Evolutionary conservation across 768 basidiomycete genomes (phyloP).

Genomic region (Amanita inopinata): DNA sequence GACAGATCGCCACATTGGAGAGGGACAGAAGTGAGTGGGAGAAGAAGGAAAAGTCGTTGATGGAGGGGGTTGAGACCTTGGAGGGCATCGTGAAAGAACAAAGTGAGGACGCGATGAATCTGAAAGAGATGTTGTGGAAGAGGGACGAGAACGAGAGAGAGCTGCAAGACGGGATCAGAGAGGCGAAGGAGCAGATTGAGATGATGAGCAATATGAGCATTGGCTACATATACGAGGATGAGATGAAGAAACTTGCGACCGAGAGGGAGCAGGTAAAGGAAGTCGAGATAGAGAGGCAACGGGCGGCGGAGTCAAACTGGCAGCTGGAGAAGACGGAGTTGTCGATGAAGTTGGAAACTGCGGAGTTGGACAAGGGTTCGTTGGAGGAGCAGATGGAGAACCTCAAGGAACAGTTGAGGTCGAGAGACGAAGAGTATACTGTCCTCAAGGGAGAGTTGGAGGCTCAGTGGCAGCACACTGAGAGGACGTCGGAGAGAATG

Average conservation of each 20-base stretch:
- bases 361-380: conserved; percentile 33
- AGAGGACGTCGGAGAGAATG: conserved; percentile 40
- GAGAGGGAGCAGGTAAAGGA: conserved; percentile 32
- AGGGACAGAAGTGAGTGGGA: conserved; percentile 46
- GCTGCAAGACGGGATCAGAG: conserved; percentile 42
- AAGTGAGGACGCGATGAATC: conserved; percentile 31
- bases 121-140: conserved; percentile 34
- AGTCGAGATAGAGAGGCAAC: conserved; percentile 33
- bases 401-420: conserved; percentile 27
- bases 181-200: conserved; percentile 54
- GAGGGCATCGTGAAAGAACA: conserved; percentile 38
- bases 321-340: conserved; percentile 43
- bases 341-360: conserved; percentile 27
- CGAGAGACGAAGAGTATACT: conserved; percentile 33
- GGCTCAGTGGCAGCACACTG: conserved; percentile 62
- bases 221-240: conserved; percentile 32
- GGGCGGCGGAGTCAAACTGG: conserved; percentile 33
- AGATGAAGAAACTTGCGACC: conserved; percentile 27
- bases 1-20: conserved; percentile 69
- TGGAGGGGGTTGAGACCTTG: conserved; percentile 37
- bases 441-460: conserved; percentile 56
- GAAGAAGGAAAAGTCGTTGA: conserved; percentile 31
- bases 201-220: conserved; percentile 40
- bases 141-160: conserved; percentile 45
- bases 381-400: conserved; percentile 36